A percentile compares a stretch with the other conserved stretches of the same genome.
Evolutionary conservation across 495 filamentous ascomycete species (phyloP).

Genomic region (Daldinia caldariorum): DNA sequence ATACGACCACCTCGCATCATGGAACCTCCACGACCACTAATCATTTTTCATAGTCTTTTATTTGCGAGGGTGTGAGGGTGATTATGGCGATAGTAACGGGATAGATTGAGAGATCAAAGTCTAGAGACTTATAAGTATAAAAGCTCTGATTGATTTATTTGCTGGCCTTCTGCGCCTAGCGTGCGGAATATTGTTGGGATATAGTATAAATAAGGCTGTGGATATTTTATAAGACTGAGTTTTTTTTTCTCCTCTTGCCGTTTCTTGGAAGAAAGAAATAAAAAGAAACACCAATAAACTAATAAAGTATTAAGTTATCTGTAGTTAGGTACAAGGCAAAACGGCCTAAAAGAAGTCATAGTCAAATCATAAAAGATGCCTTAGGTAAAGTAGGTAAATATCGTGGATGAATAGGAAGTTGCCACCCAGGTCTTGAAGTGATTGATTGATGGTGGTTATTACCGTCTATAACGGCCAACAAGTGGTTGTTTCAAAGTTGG

Average conservation of each 20-base stretch:
- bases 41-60: slow-evolving; percentile 58
- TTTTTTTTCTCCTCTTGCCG: too few species aligned
- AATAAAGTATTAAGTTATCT: neutral
- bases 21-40: slow-evolving; percentile 66
- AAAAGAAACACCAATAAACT: neutral
- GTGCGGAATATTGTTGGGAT: neutral
- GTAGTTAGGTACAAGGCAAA: neutral
- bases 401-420: neutral
- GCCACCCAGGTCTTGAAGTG: neutral
- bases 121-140: neutral
- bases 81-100: neutral
- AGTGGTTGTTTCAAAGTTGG: neutral
- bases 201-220: neutral
- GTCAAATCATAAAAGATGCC: neutral
- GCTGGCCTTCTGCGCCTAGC: neutral
- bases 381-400: too few species aligned
- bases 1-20: slow-evolving; percentile 66
- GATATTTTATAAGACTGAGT: neutral
- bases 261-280: neutral
- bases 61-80: neutral
- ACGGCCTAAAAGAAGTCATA: neutral
- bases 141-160: neutral
- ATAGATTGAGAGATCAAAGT: neutral
- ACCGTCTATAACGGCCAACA: neutral
- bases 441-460: neutral